Percentiles rank a stretch among this genome's conserved stretches.
phyloP scores from a whole-genome alignment of 805 yeast genomes.

The Wickerhamomyces sydowiorum region DNA sequence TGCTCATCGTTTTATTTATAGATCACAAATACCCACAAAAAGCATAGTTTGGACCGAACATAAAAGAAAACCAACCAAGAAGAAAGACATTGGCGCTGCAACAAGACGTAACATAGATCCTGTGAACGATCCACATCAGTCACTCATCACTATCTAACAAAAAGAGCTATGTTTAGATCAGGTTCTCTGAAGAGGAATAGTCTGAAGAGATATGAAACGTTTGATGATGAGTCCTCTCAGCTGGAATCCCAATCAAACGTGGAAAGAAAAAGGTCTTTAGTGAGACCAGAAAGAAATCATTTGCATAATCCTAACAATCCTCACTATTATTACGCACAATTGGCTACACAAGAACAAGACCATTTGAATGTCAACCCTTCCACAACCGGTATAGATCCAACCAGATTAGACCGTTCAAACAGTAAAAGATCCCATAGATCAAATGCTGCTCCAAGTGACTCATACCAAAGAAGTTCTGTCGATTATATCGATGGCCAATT shows the following conservation, averaged over 20 bases:
- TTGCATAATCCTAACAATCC: slow-evolving; percentile 64
- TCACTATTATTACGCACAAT: slow-evolving; percentile 70
- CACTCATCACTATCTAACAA: no score
- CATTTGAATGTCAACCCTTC: slow-evolving; percentile 64
- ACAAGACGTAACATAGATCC: no score
- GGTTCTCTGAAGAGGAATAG: slow-evolving; percentile 18
- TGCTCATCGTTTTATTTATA: no score
- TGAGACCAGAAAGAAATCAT: slow-evolving; percentile 78
- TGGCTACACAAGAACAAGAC: slow-evolving; percentile 58
- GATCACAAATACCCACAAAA: no score
- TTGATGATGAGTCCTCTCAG: slow-evolving; percentile 28
- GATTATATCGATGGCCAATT: background rate
- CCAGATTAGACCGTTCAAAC: slow-evolving; percentile 12
- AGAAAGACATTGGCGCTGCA: no score
- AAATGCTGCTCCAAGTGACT: background rate
- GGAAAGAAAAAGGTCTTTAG: slow-evolving; percentile 58
- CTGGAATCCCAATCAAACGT: slow-evolving; percentile 20
- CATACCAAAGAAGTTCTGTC: slow-evolving; percentile 4
- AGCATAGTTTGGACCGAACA: no score
- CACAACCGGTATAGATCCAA: slow-evolving; percentile 66
- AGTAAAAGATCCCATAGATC: slow-evolving; percentile 11
- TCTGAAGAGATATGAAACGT: slow-evolving; percentile 16
- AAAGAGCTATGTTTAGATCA: slow-evolving; percentile 18
- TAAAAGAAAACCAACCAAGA: no score
- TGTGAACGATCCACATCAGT: no score